Evolutionary conservation across 129 eudicot genomes (phyloP), one percentile per base, ranked within the genome.

Genomic region (Erigeron canadensis): DNA sequence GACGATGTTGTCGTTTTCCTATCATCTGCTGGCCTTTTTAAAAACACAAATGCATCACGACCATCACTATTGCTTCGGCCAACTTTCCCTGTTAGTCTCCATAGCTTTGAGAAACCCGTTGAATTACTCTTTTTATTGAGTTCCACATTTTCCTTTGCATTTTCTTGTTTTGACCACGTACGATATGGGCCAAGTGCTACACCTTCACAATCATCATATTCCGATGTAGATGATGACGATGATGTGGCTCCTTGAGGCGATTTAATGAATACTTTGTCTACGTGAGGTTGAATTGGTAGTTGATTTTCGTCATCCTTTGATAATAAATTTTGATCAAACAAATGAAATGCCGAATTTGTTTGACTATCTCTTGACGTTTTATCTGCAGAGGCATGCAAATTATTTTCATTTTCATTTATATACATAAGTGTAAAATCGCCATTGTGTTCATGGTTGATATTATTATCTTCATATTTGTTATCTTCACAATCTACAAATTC

Each of bases 71-170:
- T 66, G 64, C 95, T 78, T 80, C 96, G 65, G 13, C 51, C 56
- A 28, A 82, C 39, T 16, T 79, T 57, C 1, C 86, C 91, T 46
- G 69, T 83, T 10, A 90, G 71, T 74, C 95, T 81, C 95, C 91
- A 84, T 6, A 83, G 80, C 83, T 81, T 90, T n/a, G 97, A 90
- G 64, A 90, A 90, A 21, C 95, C 95, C 43, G 95, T 85, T 13
- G 97, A 85, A 71, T 83, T 87, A 65, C 97, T 90, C 83, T 90
- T 90, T 74, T 80, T 81, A 43, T 83, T 80, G 19, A 55, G 55
- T 69, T 87, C 90, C 43, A 78, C 79, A 40, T 63, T 63, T 15
- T 63, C 69, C 8, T 18, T 63, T 53, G 83, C 40, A 19, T 80
- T 10, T 39, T 46, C 73, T 71, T 46, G 76, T 71, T 68, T 75